These are phyloP conservation scores for sorghum (Sorghum bicolor) DNA, from an alignment of 176 grass and related monocot genomes.

Conservation along the genomic window DNA sequence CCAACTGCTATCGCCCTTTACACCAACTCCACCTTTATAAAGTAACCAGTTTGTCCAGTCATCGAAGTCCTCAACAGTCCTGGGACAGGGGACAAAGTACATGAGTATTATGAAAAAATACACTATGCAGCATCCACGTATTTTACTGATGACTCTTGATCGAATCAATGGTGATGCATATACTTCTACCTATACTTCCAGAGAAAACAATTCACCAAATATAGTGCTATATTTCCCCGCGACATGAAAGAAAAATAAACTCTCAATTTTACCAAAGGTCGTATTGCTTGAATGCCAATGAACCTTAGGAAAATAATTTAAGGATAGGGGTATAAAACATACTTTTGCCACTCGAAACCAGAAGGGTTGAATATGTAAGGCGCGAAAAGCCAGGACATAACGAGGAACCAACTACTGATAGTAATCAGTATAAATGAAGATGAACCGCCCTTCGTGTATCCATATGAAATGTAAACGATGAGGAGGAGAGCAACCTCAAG, in stretches of 20 bases:
- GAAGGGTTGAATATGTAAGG: constrained; percentile 99
- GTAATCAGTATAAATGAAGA: constrained; percentile 92
- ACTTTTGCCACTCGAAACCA: constrained; percentile 99
- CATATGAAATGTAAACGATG: constrained; percentile 92
- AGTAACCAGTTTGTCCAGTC: constrained; percentile 96
- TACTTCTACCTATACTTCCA: not conserved
- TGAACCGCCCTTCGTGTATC: constrained; percentile 70
- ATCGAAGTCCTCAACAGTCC: constrained; percentile 95
- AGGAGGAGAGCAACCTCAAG: constrained; percentile 90
- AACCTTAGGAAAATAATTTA: not conserved
- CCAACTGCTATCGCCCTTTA: constrained; percentile 93
- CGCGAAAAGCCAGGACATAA: constrained; percentile 92
- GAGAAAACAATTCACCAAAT: not conserved
- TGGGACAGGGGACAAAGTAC: constrained; percentile 6
- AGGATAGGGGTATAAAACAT: constrained; percentile 28
- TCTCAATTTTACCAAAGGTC: not conserved
- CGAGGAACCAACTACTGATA: constrained; percentile 91
- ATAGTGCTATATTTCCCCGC: not conserved
- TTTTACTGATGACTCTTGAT: not conserved
- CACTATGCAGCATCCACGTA: not conserved
- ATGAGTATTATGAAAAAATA: not conserved
- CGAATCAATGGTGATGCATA: not conserved
- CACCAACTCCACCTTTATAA: constrained; percentile 96
- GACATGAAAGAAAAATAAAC: not conserved
- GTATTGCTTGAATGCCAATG: not conserved